A percentile compares a stretch with the other conserved stretches of the same genome.
Conservation (phyloP, 1,139 yeast genomes). For the Hyphopichia fennica region DNA sequence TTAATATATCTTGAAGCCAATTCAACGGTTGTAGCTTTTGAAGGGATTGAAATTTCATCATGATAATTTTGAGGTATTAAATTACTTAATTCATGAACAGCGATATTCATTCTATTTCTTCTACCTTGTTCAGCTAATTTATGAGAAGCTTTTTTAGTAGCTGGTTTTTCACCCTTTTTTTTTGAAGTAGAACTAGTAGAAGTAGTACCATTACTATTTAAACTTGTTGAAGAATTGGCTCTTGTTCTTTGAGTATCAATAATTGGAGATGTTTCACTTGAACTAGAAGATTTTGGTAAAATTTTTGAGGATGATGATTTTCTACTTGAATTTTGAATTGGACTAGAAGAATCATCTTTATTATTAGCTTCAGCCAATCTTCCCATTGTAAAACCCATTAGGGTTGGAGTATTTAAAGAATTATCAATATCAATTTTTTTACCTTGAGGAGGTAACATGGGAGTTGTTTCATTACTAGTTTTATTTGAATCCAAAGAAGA, state of each 20-base stretch:
- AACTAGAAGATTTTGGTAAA: slow-evolving; percentile 14
- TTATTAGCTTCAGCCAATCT: slow-evolving; percentile 37
- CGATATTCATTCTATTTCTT: slow-evolving; percentile 85
- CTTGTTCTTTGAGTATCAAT: slow-evolving; percentile 5
- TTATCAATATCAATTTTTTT: slow-evolving; percentile 21
- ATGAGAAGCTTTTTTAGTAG: slow-evolving; percentile 74
- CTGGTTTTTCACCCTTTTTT: slow-evolving; percentile 23
- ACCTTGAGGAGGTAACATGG: slow-evolving; percentile 43
- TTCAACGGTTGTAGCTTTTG: slow-evolving; percentile 94
- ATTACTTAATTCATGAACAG: slow-evolving; percentile 70
- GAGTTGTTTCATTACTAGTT: slow-evolving; percentile 21
- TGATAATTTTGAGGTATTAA: slow-evolving; percentile 67
- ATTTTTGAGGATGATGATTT: slow-evolving; percentile 5
- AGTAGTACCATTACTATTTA: slow-evolving; percentile 1
- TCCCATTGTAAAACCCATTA: slow-evolving; percentile 54
- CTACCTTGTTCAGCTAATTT: slow-evolving; percentile 96
- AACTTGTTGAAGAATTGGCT: slow-evolving; percentile 2
- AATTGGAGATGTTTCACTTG: slow-evolving; percentile 18
- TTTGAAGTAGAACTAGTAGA: slow-evolving; percentile 5
- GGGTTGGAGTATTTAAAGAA: slow-evolving; percentile 17
- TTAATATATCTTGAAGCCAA: slow-evolving; percentile 73
- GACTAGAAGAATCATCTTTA: slow-evolving; percentile 1
- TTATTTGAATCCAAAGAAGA: slow-evolving; percentile 22
- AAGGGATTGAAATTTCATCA: slow-evolving; percentile 62
- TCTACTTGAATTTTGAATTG: neutral